Evolutionary conservation across 2,329 filamentous ascomycete genomes (phyloP).

Genomic region (Aureobasidium uvarum): DNA sequence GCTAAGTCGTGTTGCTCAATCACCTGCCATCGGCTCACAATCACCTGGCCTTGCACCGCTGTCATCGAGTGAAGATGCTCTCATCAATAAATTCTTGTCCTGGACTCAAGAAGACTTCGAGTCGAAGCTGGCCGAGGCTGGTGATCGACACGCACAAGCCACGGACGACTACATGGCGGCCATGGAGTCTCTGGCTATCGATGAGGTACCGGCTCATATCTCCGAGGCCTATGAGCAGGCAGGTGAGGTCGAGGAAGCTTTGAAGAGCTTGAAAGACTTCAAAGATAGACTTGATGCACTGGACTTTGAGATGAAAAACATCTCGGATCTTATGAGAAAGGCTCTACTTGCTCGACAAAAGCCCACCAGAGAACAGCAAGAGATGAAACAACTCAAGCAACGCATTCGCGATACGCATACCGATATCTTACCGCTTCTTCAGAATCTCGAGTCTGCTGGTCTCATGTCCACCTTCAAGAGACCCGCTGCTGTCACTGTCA

Average conservation of each 20-base stretch:
- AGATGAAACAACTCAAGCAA: conserved; percentile 26
- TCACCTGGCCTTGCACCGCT: conserved; percentile 15
- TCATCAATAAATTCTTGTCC: conserved; percentile 9
- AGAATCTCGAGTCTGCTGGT: conserved; percentile 2
- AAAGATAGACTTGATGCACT: conserved; percentile 15
- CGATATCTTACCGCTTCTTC: conserved; percentile 24
- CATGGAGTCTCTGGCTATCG: conserved; percentile 20
- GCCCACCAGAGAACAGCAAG: conserved; percentile 20
- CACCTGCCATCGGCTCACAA: not conserved
- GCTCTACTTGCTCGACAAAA: conserved; percentile 24
- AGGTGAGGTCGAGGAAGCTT: conserved; percentile 7
- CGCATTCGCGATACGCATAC: conserved; percentile 22
- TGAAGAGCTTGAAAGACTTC: conserved; percentile 17
- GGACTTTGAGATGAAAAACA: conserved; percentile 20
- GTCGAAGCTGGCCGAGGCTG: not conserved
- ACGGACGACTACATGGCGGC: conserved; percentile 26
- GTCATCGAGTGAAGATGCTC: conserved; percentile 20
- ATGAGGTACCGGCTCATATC: conserved; percentile 24
- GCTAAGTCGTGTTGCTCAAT: not conserved
- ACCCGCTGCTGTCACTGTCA: conserved; percentile 28
- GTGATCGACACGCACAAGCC: conserved; percentile 19
- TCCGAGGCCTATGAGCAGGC: conserved; percentile 3
- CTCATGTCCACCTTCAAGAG: not conserved
- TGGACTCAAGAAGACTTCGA: conserved; percentile 22
- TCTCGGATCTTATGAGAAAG: conserved; percentile 24